Base-by-base conservation (phyloP, 495 filamentous ascomycete species). In the Tuber brumale region DNA sequence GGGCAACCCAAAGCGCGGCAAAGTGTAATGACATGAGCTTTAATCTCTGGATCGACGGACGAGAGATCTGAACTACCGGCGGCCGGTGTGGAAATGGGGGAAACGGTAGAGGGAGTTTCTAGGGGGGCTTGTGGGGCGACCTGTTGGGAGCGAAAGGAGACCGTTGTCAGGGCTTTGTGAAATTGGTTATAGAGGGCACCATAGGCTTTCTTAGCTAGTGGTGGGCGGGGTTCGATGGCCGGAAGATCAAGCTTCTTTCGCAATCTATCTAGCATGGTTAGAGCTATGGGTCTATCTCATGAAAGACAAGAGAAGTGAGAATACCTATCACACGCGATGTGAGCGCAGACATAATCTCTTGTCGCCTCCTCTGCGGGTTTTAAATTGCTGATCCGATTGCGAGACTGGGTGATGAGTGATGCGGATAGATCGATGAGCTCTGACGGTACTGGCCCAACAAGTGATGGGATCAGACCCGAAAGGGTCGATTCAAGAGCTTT, bases 301-400 rank as follows among this genome's bases (percentile, higher is more conserved):
- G 39, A 21, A 70, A 66, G 39, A 51, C 37, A 18, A 45, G 73
- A 71, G 69, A 43, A 72, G 71, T 71, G 31, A 31, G 12, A 48
- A 42, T 83, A 92, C 92, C 93, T 88, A 84, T 94, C 92, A 85
- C 95, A 97, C 57, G 95, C 95, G 46, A 99, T 89, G 83, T 98
- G 91, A 2, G 94, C 92, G 83, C 96, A 98, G 16, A 92, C 93
- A 84, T 95, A 97, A 16, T 90, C 88, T 10, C 95, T 89, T 27
- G 92, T 92, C 77, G 94, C 90, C 83, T 99, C 95, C 84, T 99
- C 95, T 74, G 95, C 93, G 12, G 90, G 88, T 81, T 94, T 97
- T 18, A 98, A 85, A 31, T 88, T 92, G 79, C 89, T 89, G 43
- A 94, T 93, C 43, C 90, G 91, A 82, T 88, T 90, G 12, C 93